Conservation (phyloP, 73 alveolate species). For the Tetrahymena malaccensis region DNA sequence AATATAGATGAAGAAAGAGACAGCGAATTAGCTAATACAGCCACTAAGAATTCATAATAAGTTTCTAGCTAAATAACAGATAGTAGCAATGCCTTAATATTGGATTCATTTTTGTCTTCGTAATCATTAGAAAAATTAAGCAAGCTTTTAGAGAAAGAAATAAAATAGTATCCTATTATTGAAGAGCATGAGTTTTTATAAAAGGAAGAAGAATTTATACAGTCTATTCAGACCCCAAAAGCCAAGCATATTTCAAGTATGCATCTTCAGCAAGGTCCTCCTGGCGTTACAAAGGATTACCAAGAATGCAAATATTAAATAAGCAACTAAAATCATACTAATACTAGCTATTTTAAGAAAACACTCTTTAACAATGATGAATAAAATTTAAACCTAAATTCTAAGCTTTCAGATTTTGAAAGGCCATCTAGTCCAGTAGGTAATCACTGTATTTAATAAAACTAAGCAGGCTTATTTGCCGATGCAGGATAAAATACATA, state of each 20-base stretch:
- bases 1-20: not conserved
- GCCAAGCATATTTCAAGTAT: not conserved
- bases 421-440: not conserved
- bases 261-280: not conserved
- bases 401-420: not conserved
- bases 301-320: not conserved
- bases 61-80: not conserved
- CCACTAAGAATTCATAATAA: not conserved
- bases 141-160: not conserved
- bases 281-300: not conserved
- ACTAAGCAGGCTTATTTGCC: not conserved
- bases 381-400: not conserved
- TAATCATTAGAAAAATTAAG: not conserved
- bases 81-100: not conserved
- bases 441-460: not conserved
- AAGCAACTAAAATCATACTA: not conserved
- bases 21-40: not conserved
- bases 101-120: not conserved
- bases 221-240: not conserved
- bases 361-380: not conserved
- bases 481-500: not conserved
- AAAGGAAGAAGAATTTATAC: not conserved
- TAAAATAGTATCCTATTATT: not conserved
- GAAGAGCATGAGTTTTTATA: not conserved
- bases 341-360: not conserved